A percentile compares a stretch with the other conserved stretches of the same genome.
Evolutionary conservation across 164 flowering plant species (phyloP).

Genomic region (Echeveria elegans): DNA sequence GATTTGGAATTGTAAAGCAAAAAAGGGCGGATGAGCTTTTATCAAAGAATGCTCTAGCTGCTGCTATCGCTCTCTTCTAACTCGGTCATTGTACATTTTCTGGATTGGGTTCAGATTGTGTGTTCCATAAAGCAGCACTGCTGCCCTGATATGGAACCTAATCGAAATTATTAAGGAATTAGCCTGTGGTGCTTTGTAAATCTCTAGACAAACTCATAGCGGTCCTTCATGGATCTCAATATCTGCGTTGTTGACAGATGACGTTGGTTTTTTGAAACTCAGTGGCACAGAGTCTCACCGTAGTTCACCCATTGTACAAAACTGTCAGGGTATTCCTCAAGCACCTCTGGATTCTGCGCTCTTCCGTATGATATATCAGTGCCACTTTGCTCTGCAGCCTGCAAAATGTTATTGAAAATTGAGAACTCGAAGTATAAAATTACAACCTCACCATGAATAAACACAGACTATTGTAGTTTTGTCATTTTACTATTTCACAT

Average conservation of each 20-base stretch:
- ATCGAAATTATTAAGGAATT: neutral
- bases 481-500: too few species aligned
- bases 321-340: slow-evolving; percentile 31
- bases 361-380: slow-evolving; percentile 16
- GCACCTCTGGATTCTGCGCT: slow-evolving; percentile 16
- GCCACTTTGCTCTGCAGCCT: slow-evolving; percentile 27
- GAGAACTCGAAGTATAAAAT: too few species aligned
- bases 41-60: neutral
- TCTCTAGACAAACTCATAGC: neutral
- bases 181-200: neutral
- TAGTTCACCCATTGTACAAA: slow-evolving; percentile 34
- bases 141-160: neutral
- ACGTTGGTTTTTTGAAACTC: slow-evolving; percentile 3
- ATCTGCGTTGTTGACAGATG: neutral
- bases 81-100: neutral
- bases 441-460: neutral
- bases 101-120: neutral
- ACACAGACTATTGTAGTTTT: neutral
- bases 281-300: slow-evolving; percentile 35
- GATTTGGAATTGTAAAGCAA: neutral
- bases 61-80: neutral
- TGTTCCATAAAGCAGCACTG: neutral
- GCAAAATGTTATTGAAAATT: neutral
- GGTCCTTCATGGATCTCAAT: neutral
- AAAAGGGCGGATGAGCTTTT: neutral